Base-by-base conservation (phyloP, 2,329 filamentous ascomycete species). In the Colletotrichum sp. region DNA sequence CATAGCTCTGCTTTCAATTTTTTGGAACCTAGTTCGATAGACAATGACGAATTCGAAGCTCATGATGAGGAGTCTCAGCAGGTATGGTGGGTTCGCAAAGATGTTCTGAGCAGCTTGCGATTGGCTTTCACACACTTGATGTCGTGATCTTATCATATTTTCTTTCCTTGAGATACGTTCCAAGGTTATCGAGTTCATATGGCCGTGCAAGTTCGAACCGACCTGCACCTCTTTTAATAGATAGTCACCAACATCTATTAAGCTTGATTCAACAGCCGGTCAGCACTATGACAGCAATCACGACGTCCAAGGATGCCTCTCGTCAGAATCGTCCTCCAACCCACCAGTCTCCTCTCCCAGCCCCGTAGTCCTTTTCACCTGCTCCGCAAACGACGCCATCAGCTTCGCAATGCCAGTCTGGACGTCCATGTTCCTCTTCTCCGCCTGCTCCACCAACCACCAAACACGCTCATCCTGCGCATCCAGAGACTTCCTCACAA, bases 361-460 rank as follows among this genome's bases (percentile, higher is more conserved):
- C 10, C 70, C 73, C 10, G 73, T 60, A 6, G 38, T 65, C 48
- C 70, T 67, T 34, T 73, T 75, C 21, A 75, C n/a, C 18, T 75
- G 57, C n/a, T 75, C 73, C n/a, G 70, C 73, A 26, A 74, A 74
- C 18, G 67, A 65, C 12, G 67, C 68, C 36, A 78, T 71, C 48
- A 78, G 64, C 43, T 76, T 77, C 58, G 75, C 52, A 7, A 78
- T 70, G 52, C 77, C 68, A 15, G 77, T 43, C 30, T 77, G 67
- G 8, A 78, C 55, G 21, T 78, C 75, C 24, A 77, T 57, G 13
- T 72, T 74, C 32, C 77, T 67, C 34, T 63, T 63, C 65, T 69
- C 58, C 13, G 77, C 77, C 68, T 77, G 72, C 26, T 78, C 75
- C 18, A 78, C 55, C 55, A 78, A 21, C 72, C 58, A 67, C 75